These are phyloP conservation scores for Triticum urartu DNA, from an alignment of 176 grass and related monocot species.

Conservation along the genomic window DNA sequence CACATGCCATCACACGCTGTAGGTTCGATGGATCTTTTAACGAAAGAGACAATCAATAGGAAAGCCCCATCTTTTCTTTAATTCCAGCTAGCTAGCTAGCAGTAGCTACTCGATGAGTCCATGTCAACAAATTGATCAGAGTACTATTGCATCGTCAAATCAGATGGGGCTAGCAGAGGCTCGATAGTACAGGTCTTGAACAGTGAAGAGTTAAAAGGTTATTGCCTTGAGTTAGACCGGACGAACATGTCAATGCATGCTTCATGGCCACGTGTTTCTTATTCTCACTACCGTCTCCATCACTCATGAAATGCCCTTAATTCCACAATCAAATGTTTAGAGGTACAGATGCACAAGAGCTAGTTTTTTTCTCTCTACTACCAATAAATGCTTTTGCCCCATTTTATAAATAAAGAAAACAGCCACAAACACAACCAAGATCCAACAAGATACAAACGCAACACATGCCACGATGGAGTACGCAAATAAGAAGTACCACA, in stretches of 20 bases:
- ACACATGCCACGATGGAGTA: too few relatives aligned
- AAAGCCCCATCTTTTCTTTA: conserved; percentile 4
- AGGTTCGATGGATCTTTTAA: not conserved
- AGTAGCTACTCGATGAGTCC: conserved; percentile 23
- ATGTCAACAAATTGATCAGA: conserved; percentile 24
- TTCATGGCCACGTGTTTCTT: conserved; percentile 23
- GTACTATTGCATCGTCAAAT: conserved; percentile 34
- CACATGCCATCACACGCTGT: not conserved
- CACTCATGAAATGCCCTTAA: not conserved
- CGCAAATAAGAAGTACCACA: too few relatives aligned
- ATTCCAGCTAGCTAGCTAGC: not conserved
- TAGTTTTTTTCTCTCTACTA: too few relatives aligned
- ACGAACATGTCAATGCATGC: conserved; percentile 12
- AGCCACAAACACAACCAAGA: too few relatives aligned
- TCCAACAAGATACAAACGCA: too few relatives aligned
- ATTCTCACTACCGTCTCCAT: not conserved
- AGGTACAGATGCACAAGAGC: not conserved
- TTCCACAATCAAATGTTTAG: not conserved
- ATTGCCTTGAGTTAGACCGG: conserved; percentile 26
- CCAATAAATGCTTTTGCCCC: too few relatives aligned
- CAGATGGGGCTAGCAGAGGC: conserved; percentile 20
- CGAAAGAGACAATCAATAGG: conserved; percentile 14
- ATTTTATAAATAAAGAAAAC: too few relatives aligned
- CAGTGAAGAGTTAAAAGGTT: conserved; percentile 6
- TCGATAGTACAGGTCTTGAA: not conserved